Conservation (phyloP, 305 asterid genomes). For the Fraxinus greggii region DNA sequence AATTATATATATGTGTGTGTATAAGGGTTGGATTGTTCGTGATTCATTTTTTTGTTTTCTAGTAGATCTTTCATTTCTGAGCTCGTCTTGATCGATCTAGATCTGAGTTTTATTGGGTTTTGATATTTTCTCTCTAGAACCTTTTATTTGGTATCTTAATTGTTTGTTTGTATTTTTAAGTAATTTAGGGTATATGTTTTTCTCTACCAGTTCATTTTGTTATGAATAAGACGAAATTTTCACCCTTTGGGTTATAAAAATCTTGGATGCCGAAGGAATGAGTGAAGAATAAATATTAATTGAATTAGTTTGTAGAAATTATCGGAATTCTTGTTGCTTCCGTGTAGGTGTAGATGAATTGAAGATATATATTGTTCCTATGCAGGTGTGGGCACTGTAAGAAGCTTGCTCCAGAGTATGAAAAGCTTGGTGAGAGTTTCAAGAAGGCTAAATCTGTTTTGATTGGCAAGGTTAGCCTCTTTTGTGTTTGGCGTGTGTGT, state of each 20-base stretch:
- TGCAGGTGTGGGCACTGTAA: conserved; percentile 96
- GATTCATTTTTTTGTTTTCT: not conserved
- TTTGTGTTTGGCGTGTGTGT: not conserved
- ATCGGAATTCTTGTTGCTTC: not conserved
- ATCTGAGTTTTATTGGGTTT: conserved; percentile 23
- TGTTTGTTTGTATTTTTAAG: not conserved
- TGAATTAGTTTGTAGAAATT: not conserved
- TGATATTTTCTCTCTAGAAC: not conserved
- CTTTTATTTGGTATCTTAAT: not conserved
- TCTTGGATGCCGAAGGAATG: not conserved
- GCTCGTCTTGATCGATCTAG: conserved; percentile 13
- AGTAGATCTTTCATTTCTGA: conserved; percentile 18
- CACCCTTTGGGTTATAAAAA: not conserved
- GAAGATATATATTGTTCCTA: conserved; percentile 9
- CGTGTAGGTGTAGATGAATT: conserved; percentile 15
- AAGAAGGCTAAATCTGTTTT: conserved; percentile 84
- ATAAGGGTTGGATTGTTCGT: not conserved
- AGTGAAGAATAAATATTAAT: not conserved
- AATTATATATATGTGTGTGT: not conserved
- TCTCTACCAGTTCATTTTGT: not conserved
- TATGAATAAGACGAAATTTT: not conserved
- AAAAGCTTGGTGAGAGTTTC: conserved; percentile 83
- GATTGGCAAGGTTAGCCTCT: conserved; percentile 78
- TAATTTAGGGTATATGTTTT: not conserved
- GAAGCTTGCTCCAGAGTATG: conserved; percentile 91